Conservation (phyloP, 805 yeast genomes). For the Candida fluviatilis region DNA sequence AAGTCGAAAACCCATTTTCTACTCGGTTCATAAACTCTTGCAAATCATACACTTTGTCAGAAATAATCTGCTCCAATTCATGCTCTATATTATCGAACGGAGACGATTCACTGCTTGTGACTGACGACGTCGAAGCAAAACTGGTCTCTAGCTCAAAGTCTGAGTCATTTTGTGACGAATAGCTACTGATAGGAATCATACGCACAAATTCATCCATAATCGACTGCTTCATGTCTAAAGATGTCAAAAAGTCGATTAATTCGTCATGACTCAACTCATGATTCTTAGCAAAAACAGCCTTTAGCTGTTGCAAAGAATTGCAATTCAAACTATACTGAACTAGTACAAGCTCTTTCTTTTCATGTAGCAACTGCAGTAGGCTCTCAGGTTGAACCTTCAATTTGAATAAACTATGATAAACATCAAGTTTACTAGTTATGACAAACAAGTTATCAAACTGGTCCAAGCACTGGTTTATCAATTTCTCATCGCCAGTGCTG, state of each 20-base stretch:
- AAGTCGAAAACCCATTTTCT: conserved; percentile 21
- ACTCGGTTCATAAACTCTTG: conserved; percentile 18
- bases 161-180: conserved; percentile 10
- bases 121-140: conserved; percentile 7
- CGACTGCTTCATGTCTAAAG: not conserved
- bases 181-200: conserved; percentile 12
- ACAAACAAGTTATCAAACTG: conserved; percentile 9
- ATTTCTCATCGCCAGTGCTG: conserved; percentile 3
- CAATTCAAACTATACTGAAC: not conserved
- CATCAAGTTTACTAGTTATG: conserved; percentile 8
- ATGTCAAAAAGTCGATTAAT: not conserved
- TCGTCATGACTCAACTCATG: conserved; percentile 3
- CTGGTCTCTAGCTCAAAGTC: conserved; percentile 9
- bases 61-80: conserved; percentile 16
- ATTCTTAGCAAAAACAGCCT: not conserved
- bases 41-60: conserved; percentile 22
- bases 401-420: conserved; percentile 5
- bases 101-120: conserved; percentile 19
- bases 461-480: conserved; percentile 5
- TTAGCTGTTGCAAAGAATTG: not conserved
- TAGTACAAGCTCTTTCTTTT: conserved; percentile 3
- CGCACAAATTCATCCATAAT: conserved; percentile 8
- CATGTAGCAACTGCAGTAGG: not conserved
- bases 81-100: conserved; percentile 15
- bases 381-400: conserved; percentile 6